Evolutionary conservation across 2,329 filamentous ascomycete species (phyloP).

Genomic region (Botryosphaeria agaves): DNA sequence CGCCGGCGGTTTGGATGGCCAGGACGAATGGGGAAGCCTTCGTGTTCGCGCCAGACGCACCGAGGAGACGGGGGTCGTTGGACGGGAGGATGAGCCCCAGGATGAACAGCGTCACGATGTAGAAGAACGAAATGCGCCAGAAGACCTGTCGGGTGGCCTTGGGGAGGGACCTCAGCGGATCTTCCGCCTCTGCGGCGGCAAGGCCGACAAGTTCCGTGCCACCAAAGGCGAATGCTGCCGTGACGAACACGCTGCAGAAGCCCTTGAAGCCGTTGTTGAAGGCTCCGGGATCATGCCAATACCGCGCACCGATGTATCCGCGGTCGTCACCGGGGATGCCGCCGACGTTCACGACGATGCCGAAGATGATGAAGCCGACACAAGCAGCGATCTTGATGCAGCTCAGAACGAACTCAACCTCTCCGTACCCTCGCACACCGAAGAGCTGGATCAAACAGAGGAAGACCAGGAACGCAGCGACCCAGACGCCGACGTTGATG

Average conservation of each 20-base stretch:
- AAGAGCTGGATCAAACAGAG: slow-evolving; percentile 7
- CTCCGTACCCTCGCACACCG: slow-evolving; percentile 16
- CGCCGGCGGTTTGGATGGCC: slow-evolving; percentile 41
- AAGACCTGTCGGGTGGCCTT: slow-evolving; percentile 18
- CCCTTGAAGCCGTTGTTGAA: slow-evolving; percentile 24
- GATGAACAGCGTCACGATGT: slow-evolving; percentile 12
- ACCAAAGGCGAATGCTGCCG: slow-evolving; percentile 38
- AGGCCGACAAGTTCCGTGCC: slow-evolving; percentile 37
- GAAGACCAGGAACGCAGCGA: slow-evolving; percentile 3
- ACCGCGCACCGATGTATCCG: slow-evolving; percentile 5
- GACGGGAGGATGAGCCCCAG: slow-evolving; percentile 16
- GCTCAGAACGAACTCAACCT: slow-evolving; percentile 17
- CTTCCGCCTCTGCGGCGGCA: slow-evolving; percentile 33
- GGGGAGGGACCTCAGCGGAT: slow-evolving; percentile 29
- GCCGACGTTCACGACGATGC: slow-evolving; percentile 10
- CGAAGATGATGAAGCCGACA: slow-evolving; percentile 18
- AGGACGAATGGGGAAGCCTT: slow-evolving; percentile 49
- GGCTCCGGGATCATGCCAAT: slow-evolving; percentile 22
- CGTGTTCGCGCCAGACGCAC: slow-evolving; percentile 16
- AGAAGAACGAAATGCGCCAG: slow-evolving; percentile 20
- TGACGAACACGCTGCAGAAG: slow-evolving; percentile 38
- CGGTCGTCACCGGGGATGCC: neutral
- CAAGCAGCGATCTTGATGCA: slow-evolving; percentile 16
- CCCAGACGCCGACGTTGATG: slow-evolving; percentile 13
- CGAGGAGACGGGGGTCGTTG: slow-evolving; percentile 16